Evolutionary conservation across 2,329 filamentous ascomycete species (phyloP), one percentile per base, ranked within the genome.

Genomic region (Verticillium nubilum): DNA sequence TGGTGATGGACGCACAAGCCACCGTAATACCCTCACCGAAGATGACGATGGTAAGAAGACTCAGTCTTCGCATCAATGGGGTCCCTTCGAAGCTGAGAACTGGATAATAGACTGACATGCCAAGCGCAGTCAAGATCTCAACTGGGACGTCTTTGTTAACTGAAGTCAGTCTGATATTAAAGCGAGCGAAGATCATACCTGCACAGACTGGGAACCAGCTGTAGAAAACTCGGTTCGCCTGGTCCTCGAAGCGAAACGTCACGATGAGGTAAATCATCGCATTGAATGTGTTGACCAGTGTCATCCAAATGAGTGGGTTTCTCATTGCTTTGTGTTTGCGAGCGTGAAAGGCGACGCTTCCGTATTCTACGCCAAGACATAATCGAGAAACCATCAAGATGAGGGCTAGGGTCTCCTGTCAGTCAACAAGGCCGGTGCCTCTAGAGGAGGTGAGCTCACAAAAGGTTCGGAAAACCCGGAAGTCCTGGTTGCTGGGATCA

Each of bases 11-110:
- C 5, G 37, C 56, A 12, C 56, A 57, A 17, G 73, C 72, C 5
- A 88, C 74, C n/a, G 83, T 80, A 37, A 88, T 86, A 56, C 85
- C 85, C 66, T 89, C 86, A 15, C 86, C 86, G 60, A 89, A 80
- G 59, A 89, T 84, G 61, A 89, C 87, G 54, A 88, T 76, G 0
- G 86, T 89, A 58, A 89, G 74, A 2, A 88, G 75, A 13, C 80
- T 82, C 79, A 89, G 81, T 13, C 87, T 79, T 65, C 86, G 83
- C 66, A 86, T 85, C 59, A 89, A 69, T 67, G 88, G 84, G 0
- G 84, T 88, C 59, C 81, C 76, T 60, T 84, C 80, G 66, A 89
- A 86, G 58, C 82, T 84, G 52, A 88, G 76, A 56, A 83, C 79
- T 2, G 80, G 75, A 68, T 79, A 87, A 23, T 76, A 70, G 54